These are phyloP conservation scores for Phytopythium helicoides DNA, from an alignment of 352 stramenopile species.

Conservation along the genomic window DNA sequence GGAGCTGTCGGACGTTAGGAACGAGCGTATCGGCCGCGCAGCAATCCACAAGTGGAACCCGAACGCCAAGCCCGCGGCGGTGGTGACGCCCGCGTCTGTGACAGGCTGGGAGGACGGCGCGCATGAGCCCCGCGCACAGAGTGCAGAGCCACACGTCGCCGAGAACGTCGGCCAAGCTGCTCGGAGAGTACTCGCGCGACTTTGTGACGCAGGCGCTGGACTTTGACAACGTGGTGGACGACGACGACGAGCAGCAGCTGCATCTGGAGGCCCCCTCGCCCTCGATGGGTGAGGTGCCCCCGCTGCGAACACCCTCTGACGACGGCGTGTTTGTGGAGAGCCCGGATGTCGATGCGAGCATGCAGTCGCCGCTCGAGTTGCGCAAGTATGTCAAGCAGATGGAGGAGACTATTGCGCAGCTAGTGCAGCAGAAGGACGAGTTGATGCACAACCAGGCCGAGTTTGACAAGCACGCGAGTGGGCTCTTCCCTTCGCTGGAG, in stretches of 20 bases:
- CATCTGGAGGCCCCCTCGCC: conserved; percentile 5
- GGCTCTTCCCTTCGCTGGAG: conserved; percentile 79
- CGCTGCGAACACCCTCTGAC: conserved; percentile 5
- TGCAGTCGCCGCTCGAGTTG: conserved; percentile 44
- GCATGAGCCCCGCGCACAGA: conserved; percentile 25
- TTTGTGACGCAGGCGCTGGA: conserved; percentile 74
- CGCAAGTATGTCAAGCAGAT: conserved; percentile 77
- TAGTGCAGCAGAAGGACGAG: conserved; percentile 78
- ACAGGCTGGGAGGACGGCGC: conserved; percentile 10
- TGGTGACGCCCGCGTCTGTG: conserved; percentile 17
- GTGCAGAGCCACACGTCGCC: conserved; percentile 29
- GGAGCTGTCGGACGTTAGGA: conserved; percentile 72
- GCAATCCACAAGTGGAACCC: conserved; percentile 47
- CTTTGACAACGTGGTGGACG: conserved; percentile 56
- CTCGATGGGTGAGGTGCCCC: neutral
- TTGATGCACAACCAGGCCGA: conserved; percentile 70
- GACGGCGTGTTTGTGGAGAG: conserved; percentile 13
- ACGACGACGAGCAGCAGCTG: conserved; percentile 18
- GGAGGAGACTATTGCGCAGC: conserved; percentile 74
- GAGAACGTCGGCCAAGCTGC: conserved; percentile 50
- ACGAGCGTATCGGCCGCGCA: conserved; percentile 34
- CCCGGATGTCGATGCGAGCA: conserved; percentile 8
- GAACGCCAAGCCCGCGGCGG: conserved; percentile 23
- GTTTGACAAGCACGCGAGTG: conserved; percentile 83
- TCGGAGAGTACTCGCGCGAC: conserved; percentile 66